Evolutionary conservation across 495 filamentous ascomycete species (phyloP).

Genomic region (Lepidopterella palustris): DNA sequence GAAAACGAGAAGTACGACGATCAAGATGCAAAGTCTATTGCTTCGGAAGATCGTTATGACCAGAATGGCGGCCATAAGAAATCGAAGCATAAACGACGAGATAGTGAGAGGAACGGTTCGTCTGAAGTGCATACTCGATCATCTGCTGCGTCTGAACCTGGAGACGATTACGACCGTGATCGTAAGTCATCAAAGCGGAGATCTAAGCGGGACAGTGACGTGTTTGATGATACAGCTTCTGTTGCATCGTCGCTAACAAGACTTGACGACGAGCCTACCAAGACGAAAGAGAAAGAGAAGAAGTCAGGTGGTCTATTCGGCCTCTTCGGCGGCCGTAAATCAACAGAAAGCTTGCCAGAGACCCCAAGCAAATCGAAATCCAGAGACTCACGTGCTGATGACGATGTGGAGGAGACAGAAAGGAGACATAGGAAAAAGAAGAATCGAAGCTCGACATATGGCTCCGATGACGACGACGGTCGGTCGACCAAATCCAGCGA

Average conservation of each 20-base stretch:
- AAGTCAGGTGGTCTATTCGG: slow-evolving; percentile 38
- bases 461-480: slow-evolving; percentile 29
- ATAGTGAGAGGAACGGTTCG: slow-evolving; percentile 24
- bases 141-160: slow-evolving; percentile 34
- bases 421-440: slow-evolving; percentile 33
- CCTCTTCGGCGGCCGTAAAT: slow-evolving; percentile 31
- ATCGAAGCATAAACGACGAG: slow-evolving; percentile 18
- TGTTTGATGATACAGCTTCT: slow-evolving; percentile 31
- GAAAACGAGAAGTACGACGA: slow-evolving; percentile 20
- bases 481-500: slow-evolving; percentile 15
- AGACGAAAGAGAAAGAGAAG: slow-evolving; percentile 32
- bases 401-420: slow-evolving; percentile 23
- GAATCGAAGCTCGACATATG: slow-evolving; percentile 27
- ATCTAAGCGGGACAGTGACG: slow-evolving; percentile 28
- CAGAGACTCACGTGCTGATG: slow-evolving; percentile 1
- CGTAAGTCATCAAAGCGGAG: slow-evolving; percentile 16
- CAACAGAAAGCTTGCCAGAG: slow-evolving; percentile 26
- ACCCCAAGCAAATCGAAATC: slow-evolving; percentile 21
- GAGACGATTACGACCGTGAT: slow-evolving; percentile 27
- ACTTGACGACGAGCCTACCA: slow-evolving; percentile 27
- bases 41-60: slow-evolving; percentile 26
- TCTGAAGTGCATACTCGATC: slow-evolving; percentile 21
- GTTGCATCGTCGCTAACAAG: slow-evolving; percentile 29
- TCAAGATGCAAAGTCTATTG: slow-evolving; percentile 17
- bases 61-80: slow-evolving; percentile 21